phyloP scores from a whole-genome alignment of 2,329 filamentous ascomycete genomes.

The Triangularia verruculosa region DNA sequence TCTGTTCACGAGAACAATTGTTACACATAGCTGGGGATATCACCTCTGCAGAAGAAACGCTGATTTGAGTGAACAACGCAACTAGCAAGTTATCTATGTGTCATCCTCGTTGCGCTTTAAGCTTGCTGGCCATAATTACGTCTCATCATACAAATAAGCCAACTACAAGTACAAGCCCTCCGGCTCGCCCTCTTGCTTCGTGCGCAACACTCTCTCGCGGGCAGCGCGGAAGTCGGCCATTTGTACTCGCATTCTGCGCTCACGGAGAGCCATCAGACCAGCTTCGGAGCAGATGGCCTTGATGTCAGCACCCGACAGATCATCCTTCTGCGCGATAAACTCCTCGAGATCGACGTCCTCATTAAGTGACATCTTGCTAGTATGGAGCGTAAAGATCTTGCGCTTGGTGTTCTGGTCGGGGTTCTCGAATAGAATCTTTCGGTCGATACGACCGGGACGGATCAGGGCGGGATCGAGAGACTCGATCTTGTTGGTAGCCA shows the following conservation, averaged over 20 bases:
- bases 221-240: conserved; percentile 97
- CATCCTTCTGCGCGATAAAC: conserved; percentile 98
- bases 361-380: conserved; percentile 95
- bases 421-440: conserved; percentile 81
- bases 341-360: conserved; percentile 98
- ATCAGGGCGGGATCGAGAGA: conserved; percentile 94
- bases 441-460: conserved; percentile 93
- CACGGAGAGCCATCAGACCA: conserved; percentile 87
- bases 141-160: conserved; percentile 15
- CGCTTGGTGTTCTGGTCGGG: conserved; percentile 81
- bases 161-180: conserved; percentile 95
- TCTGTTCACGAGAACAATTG: no score
- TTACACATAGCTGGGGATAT: neutral
- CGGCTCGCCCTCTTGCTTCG: conserved; percentile 97
- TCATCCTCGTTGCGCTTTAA: neutral
- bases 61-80: conserved; percentile 17
- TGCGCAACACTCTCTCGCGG: conserved; percentile 91
- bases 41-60: neutral
- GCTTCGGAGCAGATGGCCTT: conserved; percentile 98
- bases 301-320: conserved; percentile 94
- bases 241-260: conserved; percentile 95
- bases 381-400: conserved; percentile 98
- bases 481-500: conserved; percentile 99
- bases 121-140: neutral
- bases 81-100: neutral